phyloP scores from a whole-genome alignment of 768 basidiomycete genomes.

The Collybia nuda region DNA sequence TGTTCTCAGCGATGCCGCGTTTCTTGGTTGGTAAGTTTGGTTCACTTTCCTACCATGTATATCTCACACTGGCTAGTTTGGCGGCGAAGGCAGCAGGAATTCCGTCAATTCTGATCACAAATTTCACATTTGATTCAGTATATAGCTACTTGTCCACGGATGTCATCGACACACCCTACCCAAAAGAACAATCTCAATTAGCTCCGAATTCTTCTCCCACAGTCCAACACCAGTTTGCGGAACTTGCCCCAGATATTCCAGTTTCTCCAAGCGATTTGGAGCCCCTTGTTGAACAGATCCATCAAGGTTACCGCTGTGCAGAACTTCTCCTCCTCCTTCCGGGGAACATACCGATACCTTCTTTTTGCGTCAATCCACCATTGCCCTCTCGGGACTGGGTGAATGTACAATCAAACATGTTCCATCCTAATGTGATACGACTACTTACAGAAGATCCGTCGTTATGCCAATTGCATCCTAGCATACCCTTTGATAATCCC shows the following conservation, averaged over 20 bases:
- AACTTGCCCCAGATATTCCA: constrained; percentile 51
- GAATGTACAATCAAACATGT: constrained; percentile 41
- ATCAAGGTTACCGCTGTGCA: constrained; percentile 66
- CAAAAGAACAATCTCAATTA: constrained; percentile 12
- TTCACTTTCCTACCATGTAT: not conserved
- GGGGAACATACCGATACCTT: constrained; percentile 75
- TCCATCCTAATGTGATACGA: constrained; percentile 43
- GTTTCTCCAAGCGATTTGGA: constrained; percentile 46
- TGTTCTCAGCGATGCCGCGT: constrained; percentile 77
- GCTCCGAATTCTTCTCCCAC: constrained; percentile 5
- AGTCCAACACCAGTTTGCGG: constrained; percentile 16
- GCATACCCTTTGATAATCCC: constrained; percentile 36
- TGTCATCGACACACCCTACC: constrained; percentile 38
- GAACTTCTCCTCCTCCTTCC: constrained; percentile 71
- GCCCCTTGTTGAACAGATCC: constrained; percentile 65
- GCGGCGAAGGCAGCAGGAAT: constrained; percentile 63
- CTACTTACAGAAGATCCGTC: constrained; percentile 34
- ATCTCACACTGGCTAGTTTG: constrained; percentile 38
- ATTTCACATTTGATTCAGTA: constrained; percentile 85
- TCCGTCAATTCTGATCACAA: constrained; percentile 75
- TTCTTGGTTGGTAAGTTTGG: constrained; percentile 65
- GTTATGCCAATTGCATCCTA: constrained; percentile 34
- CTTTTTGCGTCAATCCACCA: constrained; percentile 50
- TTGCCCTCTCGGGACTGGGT: constrained; percentile 71
- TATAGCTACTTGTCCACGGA: constrained; percentile 72